These are phyloP conservation scores for Sphaerulina vaccinii DNA, from an alignment of 2,329 filamentous ascomycete genomes.

Conservation along the genomic window DNA sequence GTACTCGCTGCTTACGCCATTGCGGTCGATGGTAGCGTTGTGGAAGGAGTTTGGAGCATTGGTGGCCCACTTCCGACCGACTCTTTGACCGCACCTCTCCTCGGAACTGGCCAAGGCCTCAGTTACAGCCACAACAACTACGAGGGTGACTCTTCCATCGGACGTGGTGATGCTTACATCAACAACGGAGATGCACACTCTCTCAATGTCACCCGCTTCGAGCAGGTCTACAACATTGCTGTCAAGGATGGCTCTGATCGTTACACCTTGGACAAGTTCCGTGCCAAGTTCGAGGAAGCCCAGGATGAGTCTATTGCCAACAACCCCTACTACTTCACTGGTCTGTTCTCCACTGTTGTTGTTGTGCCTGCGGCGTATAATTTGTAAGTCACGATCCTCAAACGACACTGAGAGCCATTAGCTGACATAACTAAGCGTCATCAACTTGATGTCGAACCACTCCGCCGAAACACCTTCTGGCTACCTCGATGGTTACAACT, in stretches of 20 bases:
- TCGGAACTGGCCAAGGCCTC: constrained; percentile 29
- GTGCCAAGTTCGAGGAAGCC: constrained; percentile 19
- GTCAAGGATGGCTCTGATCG: constrained; percentile 21
- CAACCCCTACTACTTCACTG: constrained; percentile 39
- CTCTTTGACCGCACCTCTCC: constrained; percentile 16
- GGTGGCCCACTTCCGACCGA: constrained; percentile 30
- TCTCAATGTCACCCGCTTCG: constrained; percentile 28
- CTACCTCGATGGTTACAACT: constrained; percentile 26
- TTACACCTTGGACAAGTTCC: constrained; percentile 30
- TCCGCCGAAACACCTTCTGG: constrained; percentile 22
- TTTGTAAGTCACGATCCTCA: constrained; percentile 31
- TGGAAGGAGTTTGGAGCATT: constrained; percentile 33
- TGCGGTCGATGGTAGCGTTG: constrained; percentile 32
- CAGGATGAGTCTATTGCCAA: constrained; percentile 31
- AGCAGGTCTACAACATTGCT: constrained; percentile 29
- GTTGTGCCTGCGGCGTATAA: constrained; percentile 32
- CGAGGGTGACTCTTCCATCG: constrained; percentile 34
- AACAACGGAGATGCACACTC: constrained; percentile 32
- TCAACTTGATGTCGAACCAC: constrained; percentile 26
- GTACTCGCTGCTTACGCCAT: constrained; percentile 37
- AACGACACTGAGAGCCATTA: constrained; percentile 5
- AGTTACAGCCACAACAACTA: constrained; percentile 37
- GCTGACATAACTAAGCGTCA: constrained; percentile 22
- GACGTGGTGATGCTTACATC: constrained; percentile 28
- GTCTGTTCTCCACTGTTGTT: constrained; percentile 30